Evolutionary conservation across 2,329 filamentous ascomycete species (phyloP).

Genomic region (Allantophomopsis lycopodina): DNA sequence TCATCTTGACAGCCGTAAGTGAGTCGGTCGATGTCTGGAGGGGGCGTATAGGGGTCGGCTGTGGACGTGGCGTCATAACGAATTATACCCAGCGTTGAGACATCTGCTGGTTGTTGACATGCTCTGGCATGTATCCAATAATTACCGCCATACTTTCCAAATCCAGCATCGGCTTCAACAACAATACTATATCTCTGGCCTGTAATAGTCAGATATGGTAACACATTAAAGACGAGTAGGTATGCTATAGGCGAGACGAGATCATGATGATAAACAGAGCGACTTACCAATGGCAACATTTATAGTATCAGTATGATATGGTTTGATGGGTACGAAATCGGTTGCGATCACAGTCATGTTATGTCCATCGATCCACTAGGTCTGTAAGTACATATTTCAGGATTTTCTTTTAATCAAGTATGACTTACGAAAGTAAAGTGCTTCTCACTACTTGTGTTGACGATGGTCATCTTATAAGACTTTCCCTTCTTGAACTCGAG

Average conservation of each 20-base stretch:
- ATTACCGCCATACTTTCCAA: slow-evolving; percentile 17
- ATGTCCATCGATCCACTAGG: slow-evolving; percentile 24
- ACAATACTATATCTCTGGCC: slow-evolving; percentile 27
- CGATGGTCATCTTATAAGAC: slow-evolving; percentile 2
- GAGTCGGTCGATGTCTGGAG: too few relatives aligned
- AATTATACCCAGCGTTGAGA: slow-evolving; percentile 14
- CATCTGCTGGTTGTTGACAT: slow-evolving; percentile 39
- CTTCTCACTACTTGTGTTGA: neutral
- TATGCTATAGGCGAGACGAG: too few relatives aligned
- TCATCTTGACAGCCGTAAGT: slow-evolving; percentile 9
- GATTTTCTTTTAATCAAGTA: too few relatives aligned
- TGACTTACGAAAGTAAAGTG: slow-evolving; percentile 5
- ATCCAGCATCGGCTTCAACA: slow-evolving; percentile 28
- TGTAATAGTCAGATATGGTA: slow-evolving; percentile 15
- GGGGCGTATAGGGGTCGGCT: neutral
- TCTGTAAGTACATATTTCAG: too few relatives aligned
- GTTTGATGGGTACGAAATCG: slow-evolving; percentile 40
- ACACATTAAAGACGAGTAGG: neutral
- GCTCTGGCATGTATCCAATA: slow-evolving; percentile 33
- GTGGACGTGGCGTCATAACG: slow-evolving; percentile 11
- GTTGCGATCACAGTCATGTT: slow-evolving; percentile 50
- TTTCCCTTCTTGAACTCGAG: neutral
- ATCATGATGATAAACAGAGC: neutral
- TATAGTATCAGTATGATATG: slow-evolving; percentile 30
- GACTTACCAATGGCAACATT: slow-evolving; percentile 30